Conservation (phyloP, 148 eudicot species). For the Rhododendron vialii region DNA sequence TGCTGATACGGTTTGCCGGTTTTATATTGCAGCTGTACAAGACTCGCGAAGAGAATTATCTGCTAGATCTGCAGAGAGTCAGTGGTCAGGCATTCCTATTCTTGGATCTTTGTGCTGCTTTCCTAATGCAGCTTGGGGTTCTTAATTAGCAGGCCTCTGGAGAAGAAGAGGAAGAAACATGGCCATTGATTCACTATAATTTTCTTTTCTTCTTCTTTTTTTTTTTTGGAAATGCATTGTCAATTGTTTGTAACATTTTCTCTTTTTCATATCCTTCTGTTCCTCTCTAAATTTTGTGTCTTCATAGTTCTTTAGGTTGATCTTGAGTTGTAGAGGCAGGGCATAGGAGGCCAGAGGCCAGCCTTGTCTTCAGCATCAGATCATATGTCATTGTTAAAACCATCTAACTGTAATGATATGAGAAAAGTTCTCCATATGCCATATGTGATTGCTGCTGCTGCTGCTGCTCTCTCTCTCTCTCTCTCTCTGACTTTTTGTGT, state of each 20-base stretch:
- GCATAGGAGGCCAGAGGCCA: constrained; percentile 16
- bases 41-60: constrained; percentile 31
- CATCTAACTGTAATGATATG: not conserved
- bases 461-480: not conserved
- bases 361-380: constrained; percentile 4
- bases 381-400: not conserved
- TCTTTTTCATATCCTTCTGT: not conserved
- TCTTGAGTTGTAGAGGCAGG: constrained; percentile 12
- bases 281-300: not conserved
- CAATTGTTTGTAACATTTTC: not conserved
- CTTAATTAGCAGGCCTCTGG: constrained; percentile 1
- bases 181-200: not conserved
- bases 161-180: not conserved
- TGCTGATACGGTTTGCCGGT: constrained; percentile 8
- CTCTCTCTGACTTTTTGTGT: not conserved
- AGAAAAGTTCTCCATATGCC: too few relatives aligned
- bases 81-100: constrained; percentile 43
- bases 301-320: not conserved
- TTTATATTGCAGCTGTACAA: constrained; percentile 38
- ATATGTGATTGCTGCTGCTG: too few relatives aligned
- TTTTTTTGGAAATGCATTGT: not conserved
- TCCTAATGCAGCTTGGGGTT: constrained; percentile 32
- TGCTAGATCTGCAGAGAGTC: constrained; percentile 47
- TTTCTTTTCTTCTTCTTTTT: not conserved
- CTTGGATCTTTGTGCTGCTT: constrained; percentile 43